Evolutionary conservation across 1,284 basidiomycete genomes (phyloP).

Genomic region (Albatrellus sp.): DNA sequence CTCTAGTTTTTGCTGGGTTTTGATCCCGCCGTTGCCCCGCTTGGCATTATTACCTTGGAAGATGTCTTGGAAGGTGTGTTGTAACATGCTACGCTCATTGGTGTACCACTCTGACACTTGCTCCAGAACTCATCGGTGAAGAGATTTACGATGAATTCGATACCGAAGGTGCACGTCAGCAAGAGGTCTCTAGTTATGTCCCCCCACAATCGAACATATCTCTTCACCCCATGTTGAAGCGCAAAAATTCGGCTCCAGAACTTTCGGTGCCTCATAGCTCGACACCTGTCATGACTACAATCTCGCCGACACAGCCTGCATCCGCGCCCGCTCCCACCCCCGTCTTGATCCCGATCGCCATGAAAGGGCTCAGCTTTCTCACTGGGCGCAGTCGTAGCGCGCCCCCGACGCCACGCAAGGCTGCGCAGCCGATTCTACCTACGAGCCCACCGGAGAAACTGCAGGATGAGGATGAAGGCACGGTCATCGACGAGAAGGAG

Average conservation of each 20-base stretch:
- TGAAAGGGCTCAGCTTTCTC: conserved; percentile 37
- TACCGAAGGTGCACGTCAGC: conserved; percentile 45
- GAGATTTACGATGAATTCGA: conserved; percentile 87
- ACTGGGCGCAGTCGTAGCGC: conserved; percentile 35
- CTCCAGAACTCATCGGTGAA: conserved; percentile 73
- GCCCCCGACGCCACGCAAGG: conserved; percentile 32
- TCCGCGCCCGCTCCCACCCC: conserved; percentile 11
- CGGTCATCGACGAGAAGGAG: not conserved
- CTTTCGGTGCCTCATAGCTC: conserved; percentile 10
- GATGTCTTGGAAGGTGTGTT: conserved; percentile 76
- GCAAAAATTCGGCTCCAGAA: conserved; percentile 21
- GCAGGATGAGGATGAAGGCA: not conserved
- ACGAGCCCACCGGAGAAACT: not conserved
- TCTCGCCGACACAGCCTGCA: conserved; percentile 3
- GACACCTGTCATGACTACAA: not conserved
- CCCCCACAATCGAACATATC: conserved; percentile 19
- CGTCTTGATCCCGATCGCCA: conserved; percentile 18
- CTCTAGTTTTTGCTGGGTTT: conserved; percentile 60
- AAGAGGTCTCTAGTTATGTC: conserved; percentile 45
- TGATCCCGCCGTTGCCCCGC: conserved; percentile 63
- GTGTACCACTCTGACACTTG: conserved; percentile 3
- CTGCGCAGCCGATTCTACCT: not conserved
- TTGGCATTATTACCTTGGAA: conserved; percentile 89
- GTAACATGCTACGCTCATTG: not conserved
- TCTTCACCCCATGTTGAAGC: conserved; percentile 9